These are phyloP conservation scores for Diaporthe citri DNA, from an alignment of 2,329 filamentous ascomycete genomes.

Conservation along the genomic window DNA sequence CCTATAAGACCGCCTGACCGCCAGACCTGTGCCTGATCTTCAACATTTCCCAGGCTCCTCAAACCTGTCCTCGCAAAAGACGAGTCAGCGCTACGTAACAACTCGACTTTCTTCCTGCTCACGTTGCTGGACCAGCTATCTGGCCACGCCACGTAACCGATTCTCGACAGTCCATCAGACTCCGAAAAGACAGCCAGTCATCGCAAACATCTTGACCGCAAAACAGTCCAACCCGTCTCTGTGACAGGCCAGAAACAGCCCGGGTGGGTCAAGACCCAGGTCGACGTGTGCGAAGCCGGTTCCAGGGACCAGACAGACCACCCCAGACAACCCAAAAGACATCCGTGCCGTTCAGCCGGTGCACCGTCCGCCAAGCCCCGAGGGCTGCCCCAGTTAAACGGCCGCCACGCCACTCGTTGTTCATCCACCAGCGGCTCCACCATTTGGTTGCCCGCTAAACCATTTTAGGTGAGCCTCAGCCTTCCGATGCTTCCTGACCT, in stretches of 20 bases:
- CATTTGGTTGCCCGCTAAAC: slow-evolving; percentile 26
- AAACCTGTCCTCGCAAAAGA: not conserved
- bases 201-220: not conserved
- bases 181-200: not conserved
- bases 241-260: slow-evolving; percentile 34
- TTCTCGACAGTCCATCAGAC: slow-evolving; percentile 3
- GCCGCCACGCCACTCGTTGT: slow-evolving; percentile 26
- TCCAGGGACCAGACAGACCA: slow-evolving; percentile 31
- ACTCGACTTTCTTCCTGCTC: not conserved
- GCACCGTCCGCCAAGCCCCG: slow-evolving; percentile 30
- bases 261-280: slow-evolving; percentile 34
- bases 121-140: slow-evolving; percentile 4
- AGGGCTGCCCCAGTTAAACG: slow-evolving; percentile 27
- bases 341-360: slow-evolving; percentile 29
- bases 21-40: slow-evolving; percentile 18
- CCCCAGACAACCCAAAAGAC: slow-evolving; percentile 9
- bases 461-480: slow-evolving; percentile 36
- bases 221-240: slow-evolving; percentile 11
- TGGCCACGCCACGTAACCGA: slow-evolving; percentile 4
- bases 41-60: not conserved
- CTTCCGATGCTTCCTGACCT: slow-evolving; percentile 16
- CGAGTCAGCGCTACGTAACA: slow-evolving; percentile 13
- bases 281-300: slow-evolving; percentile 35
- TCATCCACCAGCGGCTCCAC: slow-evolving; percentile 35
- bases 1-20: slow-evolving; percentile 35